Conservation (phyloP, 257 asterid species). For the Solanum lignicaule region DNA sequence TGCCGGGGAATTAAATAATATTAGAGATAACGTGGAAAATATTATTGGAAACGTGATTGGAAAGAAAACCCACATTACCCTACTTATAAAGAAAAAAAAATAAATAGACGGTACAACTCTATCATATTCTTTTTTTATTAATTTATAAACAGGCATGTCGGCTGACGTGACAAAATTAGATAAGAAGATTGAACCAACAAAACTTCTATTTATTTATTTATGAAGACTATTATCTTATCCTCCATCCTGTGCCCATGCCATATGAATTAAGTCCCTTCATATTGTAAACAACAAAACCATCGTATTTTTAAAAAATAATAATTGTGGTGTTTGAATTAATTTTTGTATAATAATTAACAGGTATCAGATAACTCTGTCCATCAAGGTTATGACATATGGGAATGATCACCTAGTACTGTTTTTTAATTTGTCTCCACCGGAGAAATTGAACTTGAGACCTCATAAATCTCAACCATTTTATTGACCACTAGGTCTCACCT, state of each 20-base stretch:
- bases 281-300: background rate
- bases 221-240: background rate
- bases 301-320: too few species aligned
- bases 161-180: background rate
- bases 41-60: background rate
- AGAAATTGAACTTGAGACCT: too few species aligned
- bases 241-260: background rate
- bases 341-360: too few species aligned
- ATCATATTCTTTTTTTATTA: background rate
- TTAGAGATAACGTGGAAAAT: slow-evolving; percentile 17
- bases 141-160: background rate
- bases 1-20: background rate
- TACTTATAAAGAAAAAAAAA: background rate
- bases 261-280: background rate
- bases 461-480: too few species aligned
- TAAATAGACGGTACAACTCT: background rate
- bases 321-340: too few species aligned
- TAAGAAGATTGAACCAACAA: background rate
- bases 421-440: too few species aligned
- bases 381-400: background rate
- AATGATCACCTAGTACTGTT: too few species aligned
- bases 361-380: rapidly evolving
- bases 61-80: background rate
- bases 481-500: too few species aligned
- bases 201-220: background rate